Base-by-base conservation (phyloP, 768 basidiomycete species). In the Lactarius sp. region DNA sequence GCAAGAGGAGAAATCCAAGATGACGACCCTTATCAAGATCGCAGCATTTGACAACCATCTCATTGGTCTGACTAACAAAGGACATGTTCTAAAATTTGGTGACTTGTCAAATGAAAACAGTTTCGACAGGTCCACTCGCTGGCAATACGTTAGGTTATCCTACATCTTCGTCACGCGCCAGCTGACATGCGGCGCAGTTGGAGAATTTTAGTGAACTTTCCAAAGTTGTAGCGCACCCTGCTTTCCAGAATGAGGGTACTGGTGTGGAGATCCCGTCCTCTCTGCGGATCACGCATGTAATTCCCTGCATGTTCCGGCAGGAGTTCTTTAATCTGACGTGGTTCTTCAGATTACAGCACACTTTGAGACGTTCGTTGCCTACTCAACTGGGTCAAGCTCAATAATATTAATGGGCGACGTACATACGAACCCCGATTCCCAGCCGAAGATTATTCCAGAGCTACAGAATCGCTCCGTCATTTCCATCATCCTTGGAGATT, bases 401-500 rank as follows among this genome's bases (percentile, higher is more conserved):
- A 74, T 87, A 60, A 88, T 93, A 27, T 81, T 94, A 63, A 83
- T 87, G 73, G 92, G 91, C 44, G 76, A 82, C 51, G 76, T 75
- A 14, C 71, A 77, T n/a, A 83, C 81, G 7, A 68, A 75, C 41
- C 61, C 75, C 13, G 73, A 74, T 22, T 77, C 75, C 16, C 69
- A 71, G 61, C 91, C 88, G n/a, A 79, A 77, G 39, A 77, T 93
- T 62, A 78, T 90, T 4, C 86, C 88, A 1, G 83, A 80, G 39
- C 77, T 98, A 34, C 93, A 97, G 69, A 81, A 89, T 68, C 82
- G 77, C 67, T 78, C 81, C 42, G 83, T 98, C 59, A 95, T 98
- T 64, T 91, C 92, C 56, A 85, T 96, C 60, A 87, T 88, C 14
- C 80, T 94, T 56, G 96, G 96, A 6, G 96, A 98, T 74, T 97